Percentiles rank a stretch among this genome's conserved stretches.
Evolutionary conservation across 169 alveolate genomes (phyloP).

Genomic region (Plasmodium relictum): DNA sequence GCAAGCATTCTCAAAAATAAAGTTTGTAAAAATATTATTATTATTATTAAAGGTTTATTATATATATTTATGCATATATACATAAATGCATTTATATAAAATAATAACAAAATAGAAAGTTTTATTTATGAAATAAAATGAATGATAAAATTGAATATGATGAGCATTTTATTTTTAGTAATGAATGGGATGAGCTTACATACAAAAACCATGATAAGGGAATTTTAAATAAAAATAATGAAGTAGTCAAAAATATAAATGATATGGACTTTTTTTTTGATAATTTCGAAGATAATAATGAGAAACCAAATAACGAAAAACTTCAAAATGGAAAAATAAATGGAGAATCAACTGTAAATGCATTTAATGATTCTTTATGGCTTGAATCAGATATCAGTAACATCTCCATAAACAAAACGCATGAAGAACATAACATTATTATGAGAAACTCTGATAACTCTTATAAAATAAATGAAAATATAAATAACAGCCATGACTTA

Average conservation of each 20-base stretch:
- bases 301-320: not conserved
- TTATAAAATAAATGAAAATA: not conserved
- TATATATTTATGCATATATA: not conserved
- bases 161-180: constrained; percentile 10
- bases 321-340: not conserved
- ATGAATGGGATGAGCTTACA: constrained; percentile 27
- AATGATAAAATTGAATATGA: not conserved
- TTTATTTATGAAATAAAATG: not conserved
- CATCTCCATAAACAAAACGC: not conserved
- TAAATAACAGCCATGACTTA: not conserved
- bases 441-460: not conserved
- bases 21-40: not conserved
- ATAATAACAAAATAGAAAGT: not conserved
- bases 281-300: constrained; percentile 21
- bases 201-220: not conserved
- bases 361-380: constrained; percentile 29
- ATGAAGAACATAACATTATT: not conserved
- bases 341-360: not conserved
- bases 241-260: not conserved
- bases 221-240: constrained; percentile 2
- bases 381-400: not conserved
- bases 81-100: not conserved
- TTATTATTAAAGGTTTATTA: not conserved
- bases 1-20: not conserved
- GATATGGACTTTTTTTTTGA: constrained; percentile 42